Evolutionary conservation across 306 rosid species (phyloP).

Genomic region (Carpinus viminea): DNA sequence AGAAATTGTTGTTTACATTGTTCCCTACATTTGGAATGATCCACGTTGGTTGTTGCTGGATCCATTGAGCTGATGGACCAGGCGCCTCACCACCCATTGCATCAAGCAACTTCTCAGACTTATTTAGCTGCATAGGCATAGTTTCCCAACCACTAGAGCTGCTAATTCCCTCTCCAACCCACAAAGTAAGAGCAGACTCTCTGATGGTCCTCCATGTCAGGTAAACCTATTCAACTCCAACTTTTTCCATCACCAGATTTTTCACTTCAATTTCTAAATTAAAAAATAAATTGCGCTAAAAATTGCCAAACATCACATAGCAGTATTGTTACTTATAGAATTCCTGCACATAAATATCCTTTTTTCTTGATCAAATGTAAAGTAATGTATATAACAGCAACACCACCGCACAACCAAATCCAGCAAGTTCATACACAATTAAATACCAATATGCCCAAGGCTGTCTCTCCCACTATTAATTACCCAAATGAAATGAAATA

Average conservation of each 20-base stretch:
- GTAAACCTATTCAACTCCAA: constrained; percentile 28
- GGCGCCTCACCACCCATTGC: constrained; percentile 38
- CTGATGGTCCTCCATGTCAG: constrained; percentile 6
- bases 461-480: constrained; percentile 20
- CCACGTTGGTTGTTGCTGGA: constrained; percentile 29
- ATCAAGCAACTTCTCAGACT: constrained; percentile 39
- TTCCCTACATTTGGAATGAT: constrained; percentile 34
- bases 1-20: constrained; percentile 34
- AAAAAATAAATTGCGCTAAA: constrained; percentile 16
- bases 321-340: constrained; percentile 12
- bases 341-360: constrained; percentile 8
- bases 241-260: constrained; percentile 10
- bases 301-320: constrained; percentile 8
- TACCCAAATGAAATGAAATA: constrained; percentile 10
- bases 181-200: constrained; percentile 16
- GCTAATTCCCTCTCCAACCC: constrained; percentile 29
- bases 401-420: constrained; percentile 12
- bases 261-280: constrained; percentile 14
- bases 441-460: constrained; percentile 16
- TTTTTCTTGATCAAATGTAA: not conserved
- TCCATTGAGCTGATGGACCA: constrained; percentile 38
- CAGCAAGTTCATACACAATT: constrained; percentile 18
- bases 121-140: constrained; percentile 45
- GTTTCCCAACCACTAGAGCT: constrained; percentile 27
- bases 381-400: not conserved